Conservation (phyloP, 192 early-diverging fungal genomes). For the Blastocladiella britannica region DNA sequence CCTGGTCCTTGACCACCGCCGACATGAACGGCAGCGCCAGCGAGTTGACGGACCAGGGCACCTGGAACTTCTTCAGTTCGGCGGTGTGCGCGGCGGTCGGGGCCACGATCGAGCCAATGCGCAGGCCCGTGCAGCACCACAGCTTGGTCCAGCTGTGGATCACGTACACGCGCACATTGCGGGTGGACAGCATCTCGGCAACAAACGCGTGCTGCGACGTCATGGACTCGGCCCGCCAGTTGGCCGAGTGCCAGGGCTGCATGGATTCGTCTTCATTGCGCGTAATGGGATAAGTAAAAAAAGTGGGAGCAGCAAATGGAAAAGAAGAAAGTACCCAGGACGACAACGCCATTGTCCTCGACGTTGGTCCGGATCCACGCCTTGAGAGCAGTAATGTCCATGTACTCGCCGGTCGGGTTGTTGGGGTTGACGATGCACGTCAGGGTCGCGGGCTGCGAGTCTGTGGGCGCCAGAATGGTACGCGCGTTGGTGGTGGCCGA, state of each 20-base stretch:
- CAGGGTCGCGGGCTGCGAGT: conserved; percentile 38
- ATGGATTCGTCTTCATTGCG: conserved; percentile 83
- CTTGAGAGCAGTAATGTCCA: conserved; percentile 48
- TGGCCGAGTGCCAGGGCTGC: conserved; percentile 74
- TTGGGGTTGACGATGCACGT: conserved; percentile 78
- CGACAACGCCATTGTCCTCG: conserved; percentile 50
- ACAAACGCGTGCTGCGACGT: conserved; percentile 48
- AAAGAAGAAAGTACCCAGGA: conserved; percentile 60
- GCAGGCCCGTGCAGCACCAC: conserved; percentile 79
- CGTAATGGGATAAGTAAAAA: no score
- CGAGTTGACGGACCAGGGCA: conserved; percentile 85
- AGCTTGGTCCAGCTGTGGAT: conserved; percentile 91
- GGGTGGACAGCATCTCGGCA: conserved; percentile 29
- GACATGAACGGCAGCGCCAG: conserved; percentile 66
- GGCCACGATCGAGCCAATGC: conserved; percentile 69
- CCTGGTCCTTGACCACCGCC: conserved; percentile 43
- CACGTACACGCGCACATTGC: conserved; percentile 55
- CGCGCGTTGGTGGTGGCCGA: conserved; percentile 56
- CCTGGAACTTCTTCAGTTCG: conserved; percentile 55
- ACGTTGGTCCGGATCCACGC: conserved; percentile 54
- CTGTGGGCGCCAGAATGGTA: conserved; percentile 33
- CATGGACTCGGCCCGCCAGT: conserved; percentile 66
- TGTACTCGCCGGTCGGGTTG: conserved; percentile 78
- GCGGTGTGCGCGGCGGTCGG: conserved; percentile 53
- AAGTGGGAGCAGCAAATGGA: no score